Percentiles rank a stretch among this genome's conserved stretches.
Conservation (phyloP, 257 asterid genomes). For the Solanum dulcamara region DNA sequence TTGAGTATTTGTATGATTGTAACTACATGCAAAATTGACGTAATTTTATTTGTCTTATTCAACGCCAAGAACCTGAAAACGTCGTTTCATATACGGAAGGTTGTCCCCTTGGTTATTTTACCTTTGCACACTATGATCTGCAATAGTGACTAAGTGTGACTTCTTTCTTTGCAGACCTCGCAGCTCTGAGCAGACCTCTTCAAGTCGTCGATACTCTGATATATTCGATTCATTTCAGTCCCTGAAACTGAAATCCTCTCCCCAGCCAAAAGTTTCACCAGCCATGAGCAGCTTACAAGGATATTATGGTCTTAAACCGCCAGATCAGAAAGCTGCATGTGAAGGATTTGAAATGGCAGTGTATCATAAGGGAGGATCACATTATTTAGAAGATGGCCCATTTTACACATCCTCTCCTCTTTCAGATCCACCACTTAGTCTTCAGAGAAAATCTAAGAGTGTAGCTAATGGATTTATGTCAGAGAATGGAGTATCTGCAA, state of each 20-base stretch:
- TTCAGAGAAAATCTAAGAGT: slow-evolving; percentile 54
- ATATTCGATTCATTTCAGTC: slow-evolving; percentile 68
- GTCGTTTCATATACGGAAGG: background rate
- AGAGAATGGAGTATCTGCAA: slow-evolving; percentile 25
- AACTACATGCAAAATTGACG: background rate
- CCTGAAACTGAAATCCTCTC: slow-evolving; percentile 43
- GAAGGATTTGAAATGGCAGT: slow-evolving; percentile 60
- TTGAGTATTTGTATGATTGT: background rate
- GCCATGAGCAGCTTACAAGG: slow-evolving; percentile 57
- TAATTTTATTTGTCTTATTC: background rate
- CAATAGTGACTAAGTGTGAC: background rate
- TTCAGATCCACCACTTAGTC: slow-evolving; percentile 41
- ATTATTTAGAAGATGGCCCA: slow-evolving; percentile 38
- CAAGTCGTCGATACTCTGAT: slow-evolving; percentile 52
- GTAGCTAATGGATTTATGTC: slow-evolving; percentile 39
- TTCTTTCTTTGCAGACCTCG: slow-evolving; percentile 43
- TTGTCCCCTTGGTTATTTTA: background rate
- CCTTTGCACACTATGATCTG: background rate
- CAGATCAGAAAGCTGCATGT: slow-evolving; percentile 22
- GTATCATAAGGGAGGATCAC: slow-evolving; percentile 36
- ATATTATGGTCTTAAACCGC: slow-evolving; percentile 36
- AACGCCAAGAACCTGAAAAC: background rate
- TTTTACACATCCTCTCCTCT: slow-evolving; percentile 17
- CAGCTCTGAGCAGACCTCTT: slow-evolving; percentile 33
- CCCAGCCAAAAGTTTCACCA: slow-evolving; percentile 44